phyloP scores from a whole-genome alignment of 2,329 filamentous ascomycete species.

The Polychaeton citri region DNA sequence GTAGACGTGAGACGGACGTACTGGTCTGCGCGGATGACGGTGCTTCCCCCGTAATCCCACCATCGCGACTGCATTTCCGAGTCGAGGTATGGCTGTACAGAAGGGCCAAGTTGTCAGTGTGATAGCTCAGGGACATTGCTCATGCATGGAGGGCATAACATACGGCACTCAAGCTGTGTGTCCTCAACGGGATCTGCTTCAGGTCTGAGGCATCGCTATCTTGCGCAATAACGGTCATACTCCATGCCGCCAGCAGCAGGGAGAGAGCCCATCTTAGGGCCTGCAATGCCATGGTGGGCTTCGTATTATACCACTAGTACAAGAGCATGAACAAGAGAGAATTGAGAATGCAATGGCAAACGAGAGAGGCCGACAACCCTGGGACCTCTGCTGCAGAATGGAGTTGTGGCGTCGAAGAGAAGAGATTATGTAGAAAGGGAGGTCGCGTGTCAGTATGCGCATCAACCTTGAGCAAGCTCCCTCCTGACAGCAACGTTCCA shows the following conservation, averaged over 20 bases:
- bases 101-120: neutral
- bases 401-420: neutral
- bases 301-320: neutral
- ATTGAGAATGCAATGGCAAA: neutral
- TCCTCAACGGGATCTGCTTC: slow-evolving; percentile 22
- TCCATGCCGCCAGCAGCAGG: slow-evolving; percentile 21
- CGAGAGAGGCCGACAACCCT: neutral
- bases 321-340: neutral
- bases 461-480: too few relatives aligned
- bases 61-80: slow-evolving; percentile 96
- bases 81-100: slow-evolving; percentile 75
- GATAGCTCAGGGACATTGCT: too few relatives aligned
- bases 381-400: neutral
- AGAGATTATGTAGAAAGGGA: too few relatives aligned
- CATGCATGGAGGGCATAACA: slow-evolving; percentile 1
- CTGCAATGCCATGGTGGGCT: neutral
- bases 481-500: too few relatives aligned
- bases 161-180: slow-evolving; percentile 20
- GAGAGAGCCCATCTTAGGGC: slow-evolving; percentile 4
- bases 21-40: slow-evolving; percentile 62
- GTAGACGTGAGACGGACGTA: slow-evolving; percentile 90
- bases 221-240: slow-evolving; percentile 6
- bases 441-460: too few relatives aligned
- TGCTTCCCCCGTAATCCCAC: slow-evolving; percentile 98
- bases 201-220: slow-evolving; percentile 16